Base-by-base conservation (phyloP, 352 stramenopile species). In the Phytophthora pini region DNA sequence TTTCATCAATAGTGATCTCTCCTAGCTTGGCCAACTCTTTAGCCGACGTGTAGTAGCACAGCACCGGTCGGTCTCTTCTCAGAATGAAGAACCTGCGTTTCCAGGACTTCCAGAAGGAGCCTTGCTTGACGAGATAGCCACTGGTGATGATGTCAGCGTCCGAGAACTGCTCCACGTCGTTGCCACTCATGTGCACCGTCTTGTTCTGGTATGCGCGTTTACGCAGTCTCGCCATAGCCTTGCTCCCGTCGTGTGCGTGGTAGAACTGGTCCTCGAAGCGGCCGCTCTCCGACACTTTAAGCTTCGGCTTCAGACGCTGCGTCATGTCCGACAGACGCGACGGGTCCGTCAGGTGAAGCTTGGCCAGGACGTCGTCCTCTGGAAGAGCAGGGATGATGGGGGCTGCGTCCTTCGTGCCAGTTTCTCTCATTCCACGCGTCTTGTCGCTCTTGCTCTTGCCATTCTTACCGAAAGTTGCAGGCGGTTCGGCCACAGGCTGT, bases 71-170 rank as follows among this genome's bases (percentile, higher is more conserved):
- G 40, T 96, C 88, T 12, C 84, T 68, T 11, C 88, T 84, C 53
- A 96, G 47, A 52, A 96, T 92, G 48, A 96, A 96, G 56, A 92
- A 96, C 17, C 88, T 76, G 1, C 81, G 80, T 43, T 81, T 74
- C 88, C 88, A 96, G 5, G 82, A 92, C 64, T 93, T 93, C 88
- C 88, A 96, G 74, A 94, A 96, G 29, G 88, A 96, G 15, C 88
- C 88, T 36, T 92, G 84, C 59, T 96, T 96, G 45, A 93, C 75
- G 32, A 96, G 65, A 54, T 93, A 93, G 5, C 88, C 88, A 17
- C 75, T 79, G 22, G 79, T 89, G 39, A 93, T 75, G 44, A 96
- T 94, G 48, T 96, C 86, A 8, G 88, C 78, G 53, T 94, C 84
- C 10, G 84, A 94, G 61, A 96, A 96, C 70, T 93, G 85, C 54